Conservation (phyloP, 192 early-diverging fungal species). For the Kickxella alabastrina region DNA sequence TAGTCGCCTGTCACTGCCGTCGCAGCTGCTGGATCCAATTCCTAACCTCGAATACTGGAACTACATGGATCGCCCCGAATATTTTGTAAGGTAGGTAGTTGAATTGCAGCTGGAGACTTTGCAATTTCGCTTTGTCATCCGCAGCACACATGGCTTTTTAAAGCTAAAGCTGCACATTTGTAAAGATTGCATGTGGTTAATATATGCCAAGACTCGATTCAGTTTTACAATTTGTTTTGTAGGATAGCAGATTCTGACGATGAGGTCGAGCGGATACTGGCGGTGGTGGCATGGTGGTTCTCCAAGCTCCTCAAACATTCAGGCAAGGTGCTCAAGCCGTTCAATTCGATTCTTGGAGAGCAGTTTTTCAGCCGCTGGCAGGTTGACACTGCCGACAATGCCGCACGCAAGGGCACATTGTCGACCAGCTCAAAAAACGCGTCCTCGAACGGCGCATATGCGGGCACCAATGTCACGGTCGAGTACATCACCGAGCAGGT, state of each 20-base stretch:
- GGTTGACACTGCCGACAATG: conserved; percentile 6
- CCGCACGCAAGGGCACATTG: conserved; percentile 23
- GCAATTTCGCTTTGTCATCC: too few relatives aligned
- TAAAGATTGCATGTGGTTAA: background rate
- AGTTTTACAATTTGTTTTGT: too few relatives aligned
- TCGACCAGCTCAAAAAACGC: conserved; percentile 36
- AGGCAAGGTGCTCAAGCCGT: conserved; percentile 56
- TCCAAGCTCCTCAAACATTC: conserved; percentile 65
- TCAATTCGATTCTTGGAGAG: conserved; percentile 59
- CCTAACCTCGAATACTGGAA: conserved; percentile 76
- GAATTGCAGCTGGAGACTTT: too few relatives aligned
- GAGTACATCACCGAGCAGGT: conserved; percentile 63
- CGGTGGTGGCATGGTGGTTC: conserved; percentile 68
- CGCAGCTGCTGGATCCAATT: conserved; percentile 65
- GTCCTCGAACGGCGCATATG: background rate
- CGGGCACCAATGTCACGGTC: conserved; percentile 19
- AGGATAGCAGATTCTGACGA: conserved; percentile 62
- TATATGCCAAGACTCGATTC: too few relatives aligned
- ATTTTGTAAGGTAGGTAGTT: conserved; percentile 57
- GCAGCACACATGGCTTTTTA: background rate
- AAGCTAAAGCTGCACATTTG: background rate
- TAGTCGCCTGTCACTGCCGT: conserved; percentile 66
- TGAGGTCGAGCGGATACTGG: conserved; percentile 65
- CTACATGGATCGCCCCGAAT: conserved; percentile 73
- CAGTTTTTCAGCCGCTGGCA: conserved; percentile 58